Evolutionary conservation across 2,329 filamentous ascomycete genomes (phyloP).

Genomic region (Cytospora paraplurivora): DNA sequence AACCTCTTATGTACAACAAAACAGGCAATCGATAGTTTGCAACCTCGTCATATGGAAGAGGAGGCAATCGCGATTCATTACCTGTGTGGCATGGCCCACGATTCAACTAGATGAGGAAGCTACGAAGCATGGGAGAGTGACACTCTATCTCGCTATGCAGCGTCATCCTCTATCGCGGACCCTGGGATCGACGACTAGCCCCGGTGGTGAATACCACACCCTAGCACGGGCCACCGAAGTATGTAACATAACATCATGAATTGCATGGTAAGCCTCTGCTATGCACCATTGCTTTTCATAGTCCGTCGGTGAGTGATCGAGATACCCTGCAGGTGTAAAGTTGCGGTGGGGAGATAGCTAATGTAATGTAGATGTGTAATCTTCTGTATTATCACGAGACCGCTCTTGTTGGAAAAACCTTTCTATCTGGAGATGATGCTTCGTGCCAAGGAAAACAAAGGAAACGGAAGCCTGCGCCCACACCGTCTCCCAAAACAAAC

Average conservation of each 20-base stretch:
- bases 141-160: conserved; percentile 10
- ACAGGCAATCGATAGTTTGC: not conserved
- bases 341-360: not conserved
- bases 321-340: not conserved
- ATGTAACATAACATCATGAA: not conserved
- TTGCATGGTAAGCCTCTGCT: conserved; percentile 6
- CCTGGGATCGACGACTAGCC: conserved; percentile 9
- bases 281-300: conserved; percentile 14
- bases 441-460: conserved; percentile 13
- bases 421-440: conserved; percentile 11
- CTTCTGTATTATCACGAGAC: conserved; percentile 21
- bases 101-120: not conserved
- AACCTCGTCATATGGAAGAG: not conserved
- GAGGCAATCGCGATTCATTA: not conserved
- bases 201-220: not conserved
- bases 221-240: not conserved
- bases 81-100: not conserved
- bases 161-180: conserved; percentile 8
- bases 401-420: conserved; percentile 6
- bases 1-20: not conserved
- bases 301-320: not conserved
- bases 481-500: conserved; percentile 3
- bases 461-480: conserved; percentile 2
- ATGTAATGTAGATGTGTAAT: conserved; percentile 13
- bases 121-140: not conserved